Evolutionary conservation across 768 basidiomycete species (phyloP), one percentile per base, ranked within the genome.

Genomic region (Pleurotus tuoliensis): DNA sequence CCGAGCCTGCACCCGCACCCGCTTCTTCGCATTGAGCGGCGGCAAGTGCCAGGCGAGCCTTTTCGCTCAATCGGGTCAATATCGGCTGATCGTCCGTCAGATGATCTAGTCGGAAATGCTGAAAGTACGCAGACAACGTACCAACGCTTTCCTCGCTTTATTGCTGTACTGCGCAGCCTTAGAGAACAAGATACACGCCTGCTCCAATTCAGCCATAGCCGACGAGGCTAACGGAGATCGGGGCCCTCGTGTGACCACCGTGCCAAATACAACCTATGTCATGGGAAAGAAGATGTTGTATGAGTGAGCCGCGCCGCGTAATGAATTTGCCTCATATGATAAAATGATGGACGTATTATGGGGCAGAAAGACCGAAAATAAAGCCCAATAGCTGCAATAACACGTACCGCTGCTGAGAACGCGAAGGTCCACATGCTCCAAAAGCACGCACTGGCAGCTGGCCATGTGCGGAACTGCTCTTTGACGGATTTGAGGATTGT

Each of bases 221-320:
- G 79, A 76, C 11, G 76, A 68, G 0, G 90, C 90, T 9, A 92
- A 66, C 0, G 86, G 81, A 1, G 85, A 88, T 5, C 79, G 73
- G 4, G 90, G 90, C 3, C 86, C 83, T 25, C 87, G 81, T 2
- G 86, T 88, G 2, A 88, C 90, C 16, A 92, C 85, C 3, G 87
- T 86, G 3, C 88, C 91, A 62, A 92, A 87, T 13, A 92, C 85
- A 8, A 90, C 78, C 88, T 90, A 56, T 4, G 41, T 9, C 8
- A 27, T 6, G 34, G 38, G 16, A 18, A 39, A 44, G 2, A 51
- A 13, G 25, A 3, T 3, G 20, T 16, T 39, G 3, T 8, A 15
- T n/a, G 37, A 18, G 39, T 40, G n/a, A 39, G 39, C 18, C 13
- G 3, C n/a, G 34, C 13, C 38, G 39, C 34, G 15, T 39, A 25